These are phyloP conservation scores for Ophiostoma populinum DNA, from an alignment of 2,329 filamentous ascomycete genomes.

Conservation along the genomic window DNA sequence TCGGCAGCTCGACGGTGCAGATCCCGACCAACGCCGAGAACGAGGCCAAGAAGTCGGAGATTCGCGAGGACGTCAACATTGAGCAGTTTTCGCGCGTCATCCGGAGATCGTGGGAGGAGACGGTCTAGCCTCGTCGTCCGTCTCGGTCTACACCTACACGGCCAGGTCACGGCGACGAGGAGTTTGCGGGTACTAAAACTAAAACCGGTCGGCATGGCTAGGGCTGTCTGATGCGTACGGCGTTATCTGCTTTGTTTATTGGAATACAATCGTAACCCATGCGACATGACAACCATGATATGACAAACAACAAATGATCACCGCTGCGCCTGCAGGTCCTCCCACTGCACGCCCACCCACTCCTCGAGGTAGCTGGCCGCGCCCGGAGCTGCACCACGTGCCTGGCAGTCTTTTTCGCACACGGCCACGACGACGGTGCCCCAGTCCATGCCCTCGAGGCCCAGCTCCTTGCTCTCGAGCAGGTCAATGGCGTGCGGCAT, in stretches of 20 bases:
- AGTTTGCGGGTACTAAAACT: slow-evolving; percentile 1
- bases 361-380: slow-evolving; percentile 74
- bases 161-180: too few relatives aligned
- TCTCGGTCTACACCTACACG: too few relatives aligned
- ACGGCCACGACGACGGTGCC: slow-evolving; percentile 79
- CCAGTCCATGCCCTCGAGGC: slow-evolving; percentile 89
- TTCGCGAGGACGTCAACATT: slow-evolving; percentile 86
- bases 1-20: slow-evolving; percentile 40
- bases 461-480: slow-evolving; percentile 60
- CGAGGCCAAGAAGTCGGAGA: slow-evolving; percentile 89
- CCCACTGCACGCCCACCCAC: slow-evolving; percentile 98
- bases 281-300: not conserved
- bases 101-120: slow-evolving; percentile 72
- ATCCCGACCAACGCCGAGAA: slow-evolving; percentile 92
- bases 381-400: slow-evolving; percentile 36
- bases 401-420: slow-evolving; percentile 63
- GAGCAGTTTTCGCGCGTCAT: slow-evolving; percentile 72
- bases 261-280: not conserved
- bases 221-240: slow-evolving; percentile 3
- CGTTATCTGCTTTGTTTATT: slow-evolving; percentile 2
- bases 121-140: too few relatives aligned
- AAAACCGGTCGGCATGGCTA: slow-evolving; percentile 4
- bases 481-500: slow-evolving; percentile 81
- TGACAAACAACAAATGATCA: not conserved
- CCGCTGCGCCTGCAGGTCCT: slow-evolving; percentile 40